These are phyloP conservation scores for Penicillium angulare DNA, from an alignment of 495 filamentous ascomycete genomes.

Conservation along the genomic window DNA sequence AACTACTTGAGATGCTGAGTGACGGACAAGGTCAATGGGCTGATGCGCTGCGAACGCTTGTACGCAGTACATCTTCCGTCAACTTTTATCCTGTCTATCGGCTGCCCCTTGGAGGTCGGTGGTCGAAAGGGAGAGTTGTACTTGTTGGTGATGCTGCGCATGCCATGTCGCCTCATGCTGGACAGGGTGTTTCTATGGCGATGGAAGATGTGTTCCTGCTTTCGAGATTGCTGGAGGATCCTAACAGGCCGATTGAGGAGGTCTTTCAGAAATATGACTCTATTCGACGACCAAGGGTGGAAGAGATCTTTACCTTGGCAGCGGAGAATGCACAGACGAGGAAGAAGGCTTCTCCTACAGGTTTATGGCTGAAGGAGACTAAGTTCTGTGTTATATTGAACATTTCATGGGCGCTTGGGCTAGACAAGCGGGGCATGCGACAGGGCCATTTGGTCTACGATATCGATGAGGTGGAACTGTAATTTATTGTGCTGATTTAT, in stretches of 20 bases:
- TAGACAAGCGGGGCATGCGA: slow-evolving; percentile 21
- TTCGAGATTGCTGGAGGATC: slow-evolving; percentile 31
- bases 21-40: slow-evolving; percentile 42
- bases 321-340: slow-evolving; percentile 20
- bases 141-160: slow-evolving; percentile 44
- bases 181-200: slow-evolving; percentile 47
- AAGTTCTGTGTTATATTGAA: slow-evolving; percentile 11
- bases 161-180: slow-evolving; percentile 45
- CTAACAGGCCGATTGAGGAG: slow-evolving; percentile 12
- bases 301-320: slow-evolving; percentile 21
- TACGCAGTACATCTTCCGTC: slow-evolving; percentile 36
- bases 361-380: slow-evolving; percentile 28
- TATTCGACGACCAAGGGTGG: slow-evolving; percentile 31
- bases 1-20: slow-evolving; percentile 23
- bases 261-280: slow-evolving; percentile 22
- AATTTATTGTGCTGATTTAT: background rate
- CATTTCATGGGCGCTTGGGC: slow-evolving; percentile 15
- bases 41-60: slow-evolving; percentile 37
- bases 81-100: slow-evolving; percentile 52
- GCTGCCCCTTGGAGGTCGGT: slow-evolving; percentile 41
- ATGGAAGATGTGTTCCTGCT: slow-evolving; percentile 45
- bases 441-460: slow-evolving; percentile 32
- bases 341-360: slow-evolving; percentile 19
- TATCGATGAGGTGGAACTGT: slow-evolving; percentile 23
- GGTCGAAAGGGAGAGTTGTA: slow-evolving; percentile 36